Base-by-base conservation (phyloP, 768 basidiomycete genomes). In the Russula lepida region DNA sequence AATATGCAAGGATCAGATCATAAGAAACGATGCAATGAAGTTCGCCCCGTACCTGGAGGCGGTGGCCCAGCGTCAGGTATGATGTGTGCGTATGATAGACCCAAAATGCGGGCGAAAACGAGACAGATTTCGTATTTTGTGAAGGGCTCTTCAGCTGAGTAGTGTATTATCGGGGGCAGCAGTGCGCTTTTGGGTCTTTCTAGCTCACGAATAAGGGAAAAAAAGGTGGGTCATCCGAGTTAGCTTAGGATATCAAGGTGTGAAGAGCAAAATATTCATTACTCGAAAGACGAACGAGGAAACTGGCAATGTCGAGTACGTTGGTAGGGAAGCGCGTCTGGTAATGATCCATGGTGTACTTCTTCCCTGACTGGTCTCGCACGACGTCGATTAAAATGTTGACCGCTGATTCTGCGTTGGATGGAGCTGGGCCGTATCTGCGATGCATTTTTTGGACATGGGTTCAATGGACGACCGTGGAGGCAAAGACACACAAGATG, bases 41-140 rank as follows among this genome's bases (percentile, higher is more conserved):
- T 6, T 11, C 2, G 21, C 12, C 33, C 32, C 63, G 56, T 57
- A 41, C 62, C 62, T 58, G 57, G 62, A 58, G 59, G 9, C 0
- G 89, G 88, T 9, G 84, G 77, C 19, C 87, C 80, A 1, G 81
- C 78, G 52, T 93, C 87, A 0, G 90, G 81, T 30, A 83, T 76
- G 68, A 95, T 85, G 69, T 98, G 92, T 2, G 66, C 70, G 68
- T 90, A 88, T 12, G 89, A 80, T 0, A 92, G 73, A 6, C 78
- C 74, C 33, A 95, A 81, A 54, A 91, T 79, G 60, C 78, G 79
- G 9, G 88, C 83, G 66, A 93, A 89, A 39, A 88, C 76, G 30
- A 89, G 76, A 69, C 91, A 92, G 65, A 98, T 97, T 67, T 89
- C 88, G 74, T 94, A 97, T 75, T 98, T 98, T 9, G 94, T 97